Evolutionary conservation across 345 rosid species (phyloP), one percentile per base, ranked within the genome.

Genomic region (Cardamine resedifolia): DNA sequence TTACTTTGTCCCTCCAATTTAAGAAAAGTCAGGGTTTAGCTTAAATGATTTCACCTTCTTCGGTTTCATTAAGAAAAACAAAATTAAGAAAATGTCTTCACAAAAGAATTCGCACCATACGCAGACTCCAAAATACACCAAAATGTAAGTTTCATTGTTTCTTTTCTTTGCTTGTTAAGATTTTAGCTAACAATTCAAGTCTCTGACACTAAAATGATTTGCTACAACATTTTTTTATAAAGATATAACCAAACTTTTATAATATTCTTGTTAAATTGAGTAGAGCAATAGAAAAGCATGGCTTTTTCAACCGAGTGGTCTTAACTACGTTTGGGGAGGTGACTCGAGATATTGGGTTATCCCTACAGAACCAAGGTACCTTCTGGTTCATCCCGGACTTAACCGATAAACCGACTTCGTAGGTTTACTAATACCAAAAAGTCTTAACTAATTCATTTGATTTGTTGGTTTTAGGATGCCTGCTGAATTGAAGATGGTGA

Each of bases 401-500:
- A 58, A 57, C 65, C 44, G 45, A 24, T 34, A 34, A 58, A 48
- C 72, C 45, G 38, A 36, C 10, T 20, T 26, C n/a, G 10, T 21
- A 4, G 45, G 2, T n/a, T 24, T 39, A 7, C 27, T 34, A 2
- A 44, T 36, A 41, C 47, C 48, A n/a, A 38, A 66, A 41, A 26
- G 5, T 21, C 48, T 45, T 10, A 49, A 55, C 28, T 3, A 1
- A 7, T 34, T 41, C 3, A 23, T 31, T 68, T 31, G 63, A 39
- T n/a, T 48, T 12, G 0, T 74, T 65, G 50, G 39, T 34, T 24
- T 27, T 74, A 74, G 72, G 59, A 11, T 26, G 26, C 67, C 80
- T 3, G 85, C 79, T 24, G 85, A 89, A 33, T 58, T 89, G 73
- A 23, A 62, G 57, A 85, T 75, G 62, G 89, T 84, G 18, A 78